These are phyloP conservation scores for Aureobasidium musti DNA, from an alignment of 2,329 filamentous ascomycete genomes.

Conservation along the genomic window DNA sequence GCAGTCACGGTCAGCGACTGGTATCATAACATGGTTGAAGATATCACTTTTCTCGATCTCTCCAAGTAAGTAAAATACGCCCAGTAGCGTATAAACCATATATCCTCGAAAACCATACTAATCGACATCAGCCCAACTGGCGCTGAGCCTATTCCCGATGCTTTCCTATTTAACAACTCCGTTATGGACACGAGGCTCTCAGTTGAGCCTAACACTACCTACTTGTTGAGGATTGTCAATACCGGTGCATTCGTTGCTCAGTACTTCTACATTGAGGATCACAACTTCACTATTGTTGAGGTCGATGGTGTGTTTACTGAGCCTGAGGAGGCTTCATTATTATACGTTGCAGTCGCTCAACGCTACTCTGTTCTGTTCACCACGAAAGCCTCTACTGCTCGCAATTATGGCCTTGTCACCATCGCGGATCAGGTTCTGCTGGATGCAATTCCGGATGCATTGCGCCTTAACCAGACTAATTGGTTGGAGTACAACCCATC, in stretches of 20 bases:
- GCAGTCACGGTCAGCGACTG: slow-evolving; percentile 71
- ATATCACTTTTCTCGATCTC: slow-evolving; percentile 51
- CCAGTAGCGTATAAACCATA: not conserved
- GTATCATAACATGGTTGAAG: slow-evolving; percentile 64
- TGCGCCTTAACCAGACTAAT: slow-evolving; percentile 65
- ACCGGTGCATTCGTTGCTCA: slow-evolving; percentile 66
- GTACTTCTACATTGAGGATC: slow-evolving; percentile 69
- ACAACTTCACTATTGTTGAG: slow-evolving; percentile 65
- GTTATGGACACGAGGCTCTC: slow-evolving; percentile 47
- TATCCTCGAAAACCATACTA: not conserved
- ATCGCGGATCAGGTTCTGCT: slow-evolving; percentile 54
- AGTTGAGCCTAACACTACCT: slow-evolving; percentile 57
- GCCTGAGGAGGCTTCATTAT: slow-evolving; percentile 58
- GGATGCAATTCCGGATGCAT: slow-evolving; percentile 63
- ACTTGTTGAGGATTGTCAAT: slow-evolving; percentile 69
- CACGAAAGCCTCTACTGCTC: slow-evolving; percentile 56
- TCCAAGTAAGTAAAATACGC: slow-evolving; percentile 45
- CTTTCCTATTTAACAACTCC: slow-evolving; percentile 65
- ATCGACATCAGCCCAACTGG: not conserved
- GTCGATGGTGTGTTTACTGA: slow-evolving; percentile 69
- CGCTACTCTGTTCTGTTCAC: slow-evolving; percentile 68
- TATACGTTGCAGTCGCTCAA: slow-evolving; percentile 70
- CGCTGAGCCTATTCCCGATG: slow-evolving; percentile 67
- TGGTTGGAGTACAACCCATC: slow-evolving; percentile 58
- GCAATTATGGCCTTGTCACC: slow-evolving; percentile 62